Conservation (phyloP, 257 asterid species). For the Thymus quinquecostatus region DNA sequence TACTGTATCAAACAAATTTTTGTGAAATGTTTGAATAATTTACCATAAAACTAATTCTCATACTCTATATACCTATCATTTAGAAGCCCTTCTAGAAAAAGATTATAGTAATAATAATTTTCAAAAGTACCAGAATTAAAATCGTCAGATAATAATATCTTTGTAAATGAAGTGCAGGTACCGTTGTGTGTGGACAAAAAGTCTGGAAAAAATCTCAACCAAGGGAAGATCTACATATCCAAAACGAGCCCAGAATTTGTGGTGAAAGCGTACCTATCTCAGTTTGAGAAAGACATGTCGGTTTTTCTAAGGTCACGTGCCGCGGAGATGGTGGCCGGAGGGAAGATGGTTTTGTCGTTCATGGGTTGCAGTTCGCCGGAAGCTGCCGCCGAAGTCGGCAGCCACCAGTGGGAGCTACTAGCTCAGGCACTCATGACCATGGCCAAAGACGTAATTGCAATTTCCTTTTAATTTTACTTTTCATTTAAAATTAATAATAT, state of each 20-base stretch:
- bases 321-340: constrained; percentile 61
- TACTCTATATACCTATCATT: too few species aligned
- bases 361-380: constrained; percentile 55
- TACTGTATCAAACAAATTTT: too few species aligned
- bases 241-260: constrained; percentile 51
- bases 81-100: too few species aligned
- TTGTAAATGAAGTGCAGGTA: constrained; percentile 39
- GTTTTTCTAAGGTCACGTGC: constrained; percentile 59
- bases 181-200: constrained; percentile 34
- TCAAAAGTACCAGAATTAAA: too few species aligned
- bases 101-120: too few species aligned
- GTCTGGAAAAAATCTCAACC: constrained; percentile 41
- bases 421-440: constrained; percentile 56
- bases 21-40: too few species aligned
- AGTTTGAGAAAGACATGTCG: constrained; percentile 54
- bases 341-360: constrained; percentile 62
- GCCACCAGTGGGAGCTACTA: constrained; percentile 71
- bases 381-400: constrained; percentile 51
- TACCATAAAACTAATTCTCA: too few species aligned
- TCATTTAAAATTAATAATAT: too few species aligned
- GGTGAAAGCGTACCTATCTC: constrained; percentile 47
- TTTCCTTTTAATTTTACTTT: too few species aligned
- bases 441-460: constrained; percentile 50
- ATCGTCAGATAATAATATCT: neutral
- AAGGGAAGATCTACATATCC: constrained; percentile 72